These are phyloP conservation scores for Cyberlindnera veronae DNA, from an alignment of 805 yeast species.

Conservation along the genomic window DNA sequence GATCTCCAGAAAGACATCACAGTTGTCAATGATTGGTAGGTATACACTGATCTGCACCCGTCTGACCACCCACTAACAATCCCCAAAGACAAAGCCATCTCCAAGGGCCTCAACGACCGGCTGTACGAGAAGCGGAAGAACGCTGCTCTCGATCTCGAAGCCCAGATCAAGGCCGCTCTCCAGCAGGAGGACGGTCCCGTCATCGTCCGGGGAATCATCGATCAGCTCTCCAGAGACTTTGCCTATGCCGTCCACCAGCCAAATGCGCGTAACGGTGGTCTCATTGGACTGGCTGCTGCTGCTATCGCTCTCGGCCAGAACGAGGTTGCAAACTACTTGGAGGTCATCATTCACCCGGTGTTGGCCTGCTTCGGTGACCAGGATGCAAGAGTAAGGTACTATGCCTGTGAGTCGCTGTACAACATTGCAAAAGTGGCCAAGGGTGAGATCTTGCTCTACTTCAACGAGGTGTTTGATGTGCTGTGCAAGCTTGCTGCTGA, in stretches of 20 bases:
- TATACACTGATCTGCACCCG: too few species aligned
- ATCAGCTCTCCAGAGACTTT: slow-evolving; percentile 70
- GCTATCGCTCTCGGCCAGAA: slow-evolving; percentile 86
- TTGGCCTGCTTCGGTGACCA: slow-evolving; percentile 95
- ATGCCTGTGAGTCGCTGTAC: slow-evolving; percentile 93
- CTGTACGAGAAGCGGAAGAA: slow-evolving; percentile 75
- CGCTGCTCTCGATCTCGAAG: slow-evolving; percentile 77
- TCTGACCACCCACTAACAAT: too few species aligned
- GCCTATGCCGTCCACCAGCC: slow-evolving; percentile 84
- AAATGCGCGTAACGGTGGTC: slow-evolving; percentile 89
- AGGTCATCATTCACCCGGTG: slow-evolving; percentile 87
- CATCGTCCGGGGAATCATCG: slow-evolving; percentile 58
- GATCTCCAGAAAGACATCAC: too few species aligned
- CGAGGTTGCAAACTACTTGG: slow-evolving; percentile 79
- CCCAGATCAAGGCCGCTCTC: slow-evolving; percentile 66
- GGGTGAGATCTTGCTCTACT: slow-evolving; percentile 87
- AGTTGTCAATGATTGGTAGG: too few species aligned
- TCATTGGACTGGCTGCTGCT: slow-evolving; percentile 93
- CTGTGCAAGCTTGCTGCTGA: slow-evolving; percentile 88
- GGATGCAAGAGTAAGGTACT: slow-evolving; percentile 94
- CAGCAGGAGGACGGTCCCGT: slow-evolving; percentile 57
- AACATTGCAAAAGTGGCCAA: slow-evolving; percentile 96
- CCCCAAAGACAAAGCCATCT: slow-evolving; percentile 55
- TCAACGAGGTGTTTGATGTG: slow-evolving; percentile 93
- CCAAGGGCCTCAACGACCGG: slow-evolving; percentile 67